phyloP scores from a whole-genome alignment of 208 protist genomes.

The Trypanosoma boissoni region DNA sequence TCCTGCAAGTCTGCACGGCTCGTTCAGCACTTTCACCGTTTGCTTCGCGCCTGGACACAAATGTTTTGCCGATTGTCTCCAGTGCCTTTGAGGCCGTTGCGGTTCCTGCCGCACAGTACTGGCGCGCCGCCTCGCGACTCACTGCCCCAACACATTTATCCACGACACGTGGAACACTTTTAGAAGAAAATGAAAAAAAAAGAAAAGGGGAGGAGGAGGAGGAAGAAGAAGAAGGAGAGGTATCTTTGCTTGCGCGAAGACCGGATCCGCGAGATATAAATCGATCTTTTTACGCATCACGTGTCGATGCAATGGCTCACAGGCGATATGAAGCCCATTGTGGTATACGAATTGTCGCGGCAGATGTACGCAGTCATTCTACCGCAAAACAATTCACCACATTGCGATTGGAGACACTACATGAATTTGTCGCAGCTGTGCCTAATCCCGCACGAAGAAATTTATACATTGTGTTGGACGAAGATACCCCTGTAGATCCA shows the following conservation, averaged over 20 bases:
- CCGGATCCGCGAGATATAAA: slow-evolving; percentile 45
- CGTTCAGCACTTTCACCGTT: slow-evolving; percentile 20
- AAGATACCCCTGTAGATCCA: slow-evolving; percentile 63
- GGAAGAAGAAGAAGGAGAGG: too few relatives aligned
- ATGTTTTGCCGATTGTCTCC: slow-evolving; percentile 25
- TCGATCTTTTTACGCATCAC: slow-evolving; percentile 56
- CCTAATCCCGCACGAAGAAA: slow-evolving; percentile 43
- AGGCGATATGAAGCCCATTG: slow-evolving; percentile 42
- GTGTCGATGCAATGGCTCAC: slow-evolving; percentile 50
- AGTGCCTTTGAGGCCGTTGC: slow-evolving; percentile 42
- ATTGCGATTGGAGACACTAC: slow-evolving; percentile 30
- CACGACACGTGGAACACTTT: too few relatives aligned
- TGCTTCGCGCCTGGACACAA: slow-evolving; percentile 16
- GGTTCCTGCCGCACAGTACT: slow-evolving; percentile 69
- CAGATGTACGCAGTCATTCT: slow-evolving; percentile 40
- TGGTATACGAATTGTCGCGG: slow-evolving; percentile 42
- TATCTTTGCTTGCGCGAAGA: slow-evolving; percentile 8
- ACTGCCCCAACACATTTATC: too few relatives aligned
- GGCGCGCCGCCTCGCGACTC: slow-evolving; percentile 40
- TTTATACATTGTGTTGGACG: slow-evolving; percentile 79
- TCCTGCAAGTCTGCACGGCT: slow-evolving; percentile 29
- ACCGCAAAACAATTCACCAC: slow-evolving; percentile 77
- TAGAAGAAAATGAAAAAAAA: too few relatives aligned
- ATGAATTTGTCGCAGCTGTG: slow-evolving; percentile 52
- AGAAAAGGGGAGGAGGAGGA: too few relatives aligned